A percentile compares a stretch with the other conserved stretches of the same genome.
These are phyloP conservation scores for Bremia lactucae DNA, from an alignment of 352 stramenopile species.

Conservation along the genomic window DNA sequence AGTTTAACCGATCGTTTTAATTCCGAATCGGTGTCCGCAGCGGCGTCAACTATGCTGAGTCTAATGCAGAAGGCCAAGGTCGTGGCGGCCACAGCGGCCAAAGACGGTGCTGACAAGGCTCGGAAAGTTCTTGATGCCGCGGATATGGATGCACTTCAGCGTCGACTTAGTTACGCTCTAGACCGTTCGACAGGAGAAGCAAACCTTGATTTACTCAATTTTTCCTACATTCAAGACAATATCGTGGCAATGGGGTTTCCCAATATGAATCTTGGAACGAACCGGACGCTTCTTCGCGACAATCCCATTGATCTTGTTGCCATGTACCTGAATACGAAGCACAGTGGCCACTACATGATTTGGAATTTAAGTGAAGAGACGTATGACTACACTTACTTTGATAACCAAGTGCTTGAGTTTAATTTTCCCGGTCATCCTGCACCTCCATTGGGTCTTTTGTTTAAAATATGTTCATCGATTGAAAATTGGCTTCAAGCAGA, in stretches of 20 bases:
- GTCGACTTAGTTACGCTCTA: slow-evolving; percentile 64
- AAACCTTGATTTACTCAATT: slow-evolving; percentile 84
- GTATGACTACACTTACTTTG: slow-evolving; percentile 92
- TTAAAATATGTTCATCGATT: slow-evolving; percentile 96
- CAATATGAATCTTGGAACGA: slow-evolving; percentile 72
- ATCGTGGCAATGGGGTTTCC: slow-evolving; percentile 89
- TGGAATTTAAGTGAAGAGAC: slow-evolving; percentile 97
- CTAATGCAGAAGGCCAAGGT: slow-evolving; percentile 82
- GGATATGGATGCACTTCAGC: slow-evolving; percentile 82
- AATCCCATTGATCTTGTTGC: slow-evolving; percentile 88
- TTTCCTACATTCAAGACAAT: slow-evolving; percentile 84
- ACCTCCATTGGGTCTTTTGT: slow-evolving; percentile 92
- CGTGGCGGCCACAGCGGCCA: slow-evolving; percentile 52
- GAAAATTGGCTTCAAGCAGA: slow-evolving; percentile 96
- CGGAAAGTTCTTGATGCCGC: slow-evolving; percentile 70
- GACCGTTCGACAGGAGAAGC: slow-evolving; percentile 70
- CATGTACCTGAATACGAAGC: slow-evolving; percentile 90
- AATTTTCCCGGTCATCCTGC: slow-evolving; percentile 95
- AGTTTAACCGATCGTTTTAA: slow-evolving; percentile 57
- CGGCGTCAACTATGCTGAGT: slow-evolving; percentile 61
- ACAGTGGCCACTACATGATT: slow-evolving; percentile 95
- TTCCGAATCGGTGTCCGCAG: slow-evolving; percentile 53
- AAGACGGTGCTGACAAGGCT: slow-evolving; percentile 69
- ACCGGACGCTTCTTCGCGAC: slow-evolving; percentile 67
- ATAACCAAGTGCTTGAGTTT: slow-evolving; percentile 95